Conservation (phyloP, 164 flowering plant species). For the Vitis rotundifolia region DNA sequence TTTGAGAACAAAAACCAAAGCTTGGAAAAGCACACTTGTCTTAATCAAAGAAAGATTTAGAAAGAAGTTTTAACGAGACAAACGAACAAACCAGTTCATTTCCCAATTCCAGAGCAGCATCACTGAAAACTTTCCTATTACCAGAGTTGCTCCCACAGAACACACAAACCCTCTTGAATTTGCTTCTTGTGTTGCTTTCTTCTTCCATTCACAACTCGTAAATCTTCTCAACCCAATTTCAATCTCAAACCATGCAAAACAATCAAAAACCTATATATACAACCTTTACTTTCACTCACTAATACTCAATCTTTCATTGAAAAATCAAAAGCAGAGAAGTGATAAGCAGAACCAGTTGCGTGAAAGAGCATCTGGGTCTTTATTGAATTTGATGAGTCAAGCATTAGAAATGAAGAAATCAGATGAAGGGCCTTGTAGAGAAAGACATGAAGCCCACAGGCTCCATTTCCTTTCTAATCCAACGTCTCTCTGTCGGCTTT, state of each 20-base stretch:
- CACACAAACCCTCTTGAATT: conserved; percentile 66
- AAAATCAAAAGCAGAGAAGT: neutral
- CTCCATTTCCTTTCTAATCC: conserved; percentile 22
- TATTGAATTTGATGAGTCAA: conserved; percentile 8
- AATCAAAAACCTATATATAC: neutral
- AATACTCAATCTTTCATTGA: neutral
- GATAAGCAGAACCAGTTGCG: neutral
- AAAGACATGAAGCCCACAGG: conserved; percentile 25
- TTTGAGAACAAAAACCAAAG: conserved; percentile 2
- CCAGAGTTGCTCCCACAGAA: conserved; percentile 82
- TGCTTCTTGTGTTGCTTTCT: conserved; percentile 27
- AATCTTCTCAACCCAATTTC: conserved; percentile 4
- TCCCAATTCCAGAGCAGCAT: conserved; percentile 75
- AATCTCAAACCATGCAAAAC: conserved; percentile 12
- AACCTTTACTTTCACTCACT: neutral
- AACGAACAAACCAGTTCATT: conserved; percentile 57
- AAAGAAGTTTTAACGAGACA: neutral
- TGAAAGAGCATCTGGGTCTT: conserved; percentile 8
- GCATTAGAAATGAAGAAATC: conserved; percentile 3
- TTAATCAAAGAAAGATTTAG: neutral
- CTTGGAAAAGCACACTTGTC: neutral
- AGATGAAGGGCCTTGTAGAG: conserved; percentile 3
- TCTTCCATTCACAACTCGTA: conserved; percentile 29
- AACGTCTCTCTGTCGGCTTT: conserved; percentile 25
- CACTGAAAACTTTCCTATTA: conserved; percentile 53